Evolutionary conservation across 345 rosid genomes (phyloP).

Genomic region (Ceriops tagal): DNA sequence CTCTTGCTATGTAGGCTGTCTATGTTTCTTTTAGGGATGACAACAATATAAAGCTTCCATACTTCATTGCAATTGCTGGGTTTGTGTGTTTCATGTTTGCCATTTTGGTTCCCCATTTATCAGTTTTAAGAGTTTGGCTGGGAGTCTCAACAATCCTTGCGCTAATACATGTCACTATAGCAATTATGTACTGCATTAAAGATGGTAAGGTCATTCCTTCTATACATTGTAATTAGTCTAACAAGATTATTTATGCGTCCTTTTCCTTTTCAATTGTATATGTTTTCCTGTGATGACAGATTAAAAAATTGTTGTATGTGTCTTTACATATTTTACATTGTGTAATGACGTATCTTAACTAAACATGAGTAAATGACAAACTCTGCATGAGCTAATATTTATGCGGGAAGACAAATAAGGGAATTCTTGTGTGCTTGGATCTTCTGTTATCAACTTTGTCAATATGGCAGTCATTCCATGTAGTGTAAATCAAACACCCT

Average conservation of each 20-base stretch:
- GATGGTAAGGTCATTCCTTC: constrained; percentile 50
- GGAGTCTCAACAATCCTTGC: constrained; percentile 74
- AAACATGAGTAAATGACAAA: not conserved
- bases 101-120: constrained; percentile 74
- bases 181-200: constrained; percentile 49
- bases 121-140: constrained; percentile 81
- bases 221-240: not conserved
- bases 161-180: constrained; percentile 54
- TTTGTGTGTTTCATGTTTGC: constrained; percentile 64
- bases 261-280: not conserved
- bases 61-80: constrained; percentile 51
- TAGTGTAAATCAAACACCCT: too few species aligned
- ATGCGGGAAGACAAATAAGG: not conserved
- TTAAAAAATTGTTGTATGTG: not conserved
- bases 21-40: constrained; percentile 51
- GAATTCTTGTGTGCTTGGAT: not conserved
- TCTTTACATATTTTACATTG: too few species aligned
- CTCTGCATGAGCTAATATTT: not conserved
- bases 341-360: not conserved
- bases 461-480: not conserved
- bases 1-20: constrained; percentile 42
- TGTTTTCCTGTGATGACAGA: not conserved
- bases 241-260: not conserved
- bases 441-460: not conserved
- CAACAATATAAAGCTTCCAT: constrained; percentile 49